phyloP scores from a whole-genome alignment of 1,284 basidiomycete species.

The Ustilago cynodontis region DNA sequence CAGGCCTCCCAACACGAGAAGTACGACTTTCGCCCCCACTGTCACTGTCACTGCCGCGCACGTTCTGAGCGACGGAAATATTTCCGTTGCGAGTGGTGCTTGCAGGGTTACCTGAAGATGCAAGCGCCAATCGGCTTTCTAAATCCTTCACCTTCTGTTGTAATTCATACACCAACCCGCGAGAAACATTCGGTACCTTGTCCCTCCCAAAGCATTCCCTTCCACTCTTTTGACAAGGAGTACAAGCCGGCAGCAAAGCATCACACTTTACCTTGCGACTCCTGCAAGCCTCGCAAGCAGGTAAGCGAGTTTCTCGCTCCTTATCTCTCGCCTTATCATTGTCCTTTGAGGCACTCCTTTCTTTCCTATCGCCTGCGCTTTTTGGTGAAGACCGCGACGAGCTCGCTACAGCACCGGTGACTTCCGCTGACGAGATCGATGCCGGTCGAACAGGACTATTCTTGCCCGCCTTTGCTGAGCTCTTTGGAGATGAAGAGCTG shows the following conservation, averaged over 20 bases:
- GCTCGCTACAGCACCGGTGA: not conserved
- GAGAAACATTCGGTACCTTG: slow-evolving; percentile 43
- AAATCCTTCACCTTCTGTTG: slow-evolving; percentile 51
- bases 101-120: slow-evolving; percentile 7
- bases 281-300: slow-evolving; percentile 46
- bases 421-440: not conserved
- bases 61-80: not conserved
- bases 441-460: not conserved
- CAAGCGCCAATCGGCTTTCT: slow-evolving; percentile 35
- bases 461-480: slow-evolving; percentile 1
- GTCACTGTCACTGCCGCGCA: slow-evolving; percentile 8
- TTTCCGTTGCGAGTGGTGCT: not conserved
- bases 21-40: slow-evolving; percentile 9
- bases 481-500: not conserved
- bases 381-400: slow-evolving; percentile 18
- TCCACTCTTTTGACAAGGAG: slow-evolving; percentile 43
- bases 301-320: slow-evolving; percentile 36
- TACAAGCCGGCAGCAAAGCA: slow-evolving; percentile 48
- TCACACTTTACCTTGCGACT: slow-evolving; percentile 51
- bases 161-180: slow-evolving; percentile 43
- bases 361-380: slow-evolving; percentile 16
- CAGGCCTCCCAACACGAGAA: not conserved
- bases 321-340: slow-evolving; percentile 25
- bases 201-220: slow-evolving; percentile 48
- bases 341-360: slow-evolving; percentile 20